A percentile compares a stretch with the other conserved stretches of the same genome.
Evolutionary conservation across 768 basidiomycete species (phyloP).

Genomic region (Tricholoma saponaceum): DNA sequence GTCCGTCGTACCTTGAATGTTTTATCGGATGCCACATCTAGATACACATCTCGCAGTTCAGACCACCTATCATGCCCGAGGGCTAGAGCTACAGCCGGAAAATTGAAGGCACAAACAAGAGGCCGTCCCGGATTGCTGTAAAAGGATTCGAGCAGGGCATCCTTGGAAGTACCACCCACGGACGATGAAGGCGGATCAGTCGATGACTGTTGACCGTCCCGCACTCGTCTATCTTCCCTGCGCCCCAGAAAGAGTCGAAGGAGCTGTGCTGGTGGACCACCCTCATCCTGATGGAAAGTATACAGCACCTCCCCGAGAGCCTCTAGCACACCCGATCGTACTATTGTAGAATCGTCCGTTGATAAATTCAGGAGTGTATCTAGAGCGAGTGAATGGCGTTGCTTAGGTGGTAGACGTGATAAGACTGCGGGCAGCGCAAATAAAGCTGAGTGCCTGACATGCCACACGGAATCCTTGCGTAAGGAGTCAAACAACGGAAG

Average conservation of each 20-base stretch:
- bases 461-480: constrained; percentile 64
- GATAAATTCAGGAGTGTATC: constrained; percentile 61
- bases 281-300: constrained; percentile 63
- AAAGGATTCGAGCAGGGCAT: constrained; percentile 36
- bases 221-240: constrained; percentile 35
- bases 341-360: constrained; percentile 57
- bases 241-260: constrained; percentile 74
- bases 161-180: background rate
- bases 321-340: constrained; percentile 80
- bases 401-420: constrained; percentile 51
- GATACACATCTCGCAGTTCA: constrained; percentile 66
- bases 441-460: constrained; percentile 84
- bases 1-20: constrained; percentile 68
- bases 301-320: constrained; percentile 86
- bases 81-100: constrained; percentile 85
- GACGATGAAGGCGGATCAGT: constrained; percentile 6
- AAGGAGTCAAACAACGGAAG: constrained; percentile 76
- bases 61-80: constrained; percentile 74
- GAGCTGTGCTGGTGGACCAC: constrained; percentile 71
- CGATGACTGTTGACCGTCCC: constrained; percentile 32
- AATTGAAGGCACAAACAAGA: constrained; percentile 83
- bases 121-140: constrained; percentile 68
- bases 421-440: constrained; percentile 83
- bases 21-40: constrained; percentile 55
- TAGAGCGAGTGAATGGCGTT: constrained; percentile 63